Evolutionary conservation across 169 alveolate genomes (phyloP), one percentile per base, ranked within the genome.

Genomic region (Cryptosporidium meleagridis): DNA sequence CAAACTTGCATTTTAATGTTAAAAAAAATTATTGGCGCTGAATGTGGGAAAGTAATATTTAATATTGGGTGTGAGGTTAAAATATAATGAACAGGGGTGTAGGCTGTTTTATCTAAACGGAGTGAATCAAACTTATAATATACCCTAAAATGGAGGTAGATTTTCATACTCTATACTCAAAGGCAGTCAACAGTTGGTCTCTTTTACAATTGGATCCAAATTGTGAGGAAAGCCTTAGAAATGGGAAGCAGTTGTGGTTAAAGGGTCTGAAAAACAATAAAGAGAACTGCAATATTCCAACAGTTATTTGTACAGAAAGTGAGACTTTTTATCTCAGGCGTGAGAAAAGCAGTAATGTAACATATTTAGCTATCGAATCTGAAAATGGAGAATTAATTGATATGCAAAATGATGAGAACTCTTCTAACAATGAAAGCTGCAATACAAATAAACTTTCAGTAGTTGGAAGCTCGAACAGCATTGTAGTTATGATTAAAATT

Each of bases 141-240:
- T n/a, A 35, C 10, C 53, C 23, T 48, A 16, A 31, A 69, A 53
- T 73, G 53, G 86, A 73, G 21, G 71, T 80, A 51, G 18, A 51
- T 44, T 80, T 62, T 29, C 89, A 80, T 31, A 21, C 89, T 37
- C 67, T 44, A 23, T 80, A 80, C 68, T 80, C 89, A 29, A 59
- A 44, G 44, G 33, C 65, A 41, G 52, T 33, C 1, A 37, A 37
- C 62, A 65, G 89, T 39, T 80, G 89, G 89, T 80, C 75, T 61
- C 52, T 80, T 21, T 29, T 80, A 23, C 61, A 80, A 44, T 26
- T 80, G 39, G 65, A 80, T 26, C n/a, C 48, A n/a, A 26, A n/a
- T 18, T 80, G 75, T 21, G 89, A 62, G 29, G 67, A 41, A n/a
- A n/a, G 21, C 26, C 23, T 80, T 21, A 23, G 52, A 26, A 23